Percentiles rank a stretch among this genome's conserved stretches.
Evolutionary conservation across 108 stramenopile species (phyloP).

Genomic region (Cylindrotheca fusiformis): DNA sequence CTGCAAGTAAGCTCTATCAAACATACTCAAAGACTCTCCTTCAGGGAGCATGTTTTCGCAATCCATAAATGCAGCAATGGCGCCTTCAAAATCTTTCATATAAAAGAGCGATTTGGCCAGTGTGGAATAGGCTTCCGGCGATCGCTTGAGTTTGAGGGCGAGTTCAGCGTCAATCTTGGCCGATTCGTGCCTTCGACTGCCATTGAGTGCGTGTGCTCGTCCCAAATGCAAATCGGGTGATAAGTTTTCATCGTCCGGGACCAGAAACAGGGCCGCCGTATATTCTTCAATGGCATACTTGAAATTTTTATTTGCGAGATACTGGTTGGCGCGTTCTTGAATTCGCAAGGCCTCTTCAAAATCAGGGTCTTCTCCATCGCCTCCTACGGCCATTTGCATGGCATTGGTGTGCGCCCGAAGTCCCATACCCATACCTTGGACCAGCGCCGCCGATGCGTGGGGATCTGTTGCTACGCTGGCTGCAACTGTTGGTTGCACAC

Average conservation of each 20-base stretch:
- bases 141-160: conserved; percentile 68
- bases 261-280: conserved; percentile 82
- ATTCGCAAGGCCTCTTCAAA: conserved; percentile 90
- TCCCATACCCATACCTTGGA: conserved; percentile 28
- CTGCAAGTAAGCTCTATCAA: conserved; percentile 83
- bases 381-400: conserved; percentile 29
- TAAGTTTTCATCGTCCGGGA: conserved; percentile 76
- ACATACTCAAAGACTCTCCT: conserved; percentile 70
- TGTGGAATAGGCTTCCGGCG: conserved; percentile 82
- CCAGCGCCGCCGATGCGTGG: conserved; percentile 35
- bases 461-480: conserved; percentile 69
- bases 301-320: conserved; percentile 73
- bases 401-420: conserved; percentile 31
- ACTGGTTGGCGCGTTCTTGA: conserved; percentile 70
- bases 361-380: conserved; percentile 68
- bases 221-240: conserved; percentile 81
- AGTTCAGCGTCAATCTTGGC: conserved; percentile 77
- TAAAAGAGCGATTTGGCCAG: conserved; percentile 84
- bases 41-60: conserved; percentile 55
- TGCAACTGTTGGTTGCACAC: conserved; percentile 44
- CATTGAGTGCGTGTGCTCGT: conserved; percentile 84
- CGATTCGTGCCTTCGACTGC: conserved; percentile 72
- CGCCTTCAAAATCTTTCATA: conserved; percentile 69
- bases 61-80: conserved; percentile 68
- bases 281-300: conserved; percentile 80